Conservation (phyloP, 2,329 filamentous ascomycete genomes). For the Fusarium dimerum region DNA sequence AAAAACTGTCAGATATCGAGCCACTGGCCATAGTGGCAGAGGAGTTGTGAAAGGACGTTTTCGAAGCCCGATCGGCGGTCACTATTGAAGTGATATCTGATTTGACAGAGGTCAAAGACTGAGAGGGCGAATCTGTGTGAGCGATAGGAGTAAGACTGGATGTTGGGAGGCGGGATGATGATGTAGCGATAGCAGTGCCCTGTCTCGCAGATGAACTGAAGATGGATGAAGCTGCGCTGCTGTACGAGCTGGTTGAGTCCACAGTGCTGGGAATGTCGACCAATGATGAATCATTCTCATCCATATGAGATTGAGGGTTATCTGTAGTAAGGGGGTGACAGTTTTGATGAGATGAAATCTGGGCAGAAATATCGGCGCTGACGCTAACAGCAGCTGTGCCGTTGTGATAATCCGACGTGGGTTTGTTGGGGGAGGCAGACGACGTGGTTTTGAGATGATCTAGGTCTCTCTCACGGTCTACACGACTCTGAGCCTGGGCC, state of each 20-base stretch:
- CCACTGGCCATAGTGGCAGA: constrained; percentile 33
- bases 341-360: constrained; percentile 17
- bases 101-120: constrained; percentile 52
- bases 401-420: constrained; percentile 25
- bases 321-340: constrained; percentile 26
- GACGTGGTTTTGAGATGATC: constrained; percentile 31
- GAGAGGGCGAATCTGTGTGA: constrained; percentile 53
- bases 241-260: constrained; percentile 71
- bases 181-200: constrained; percentile 37
- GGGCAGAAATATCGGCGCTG: constrained; percentile 25
- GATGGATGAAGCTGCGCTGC: constrained; percentile 70
- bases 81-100: constrained; percentile 56
- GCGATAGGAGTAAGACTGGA: constrained; percentile 53
- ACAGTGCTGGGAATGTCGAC: constrained; percentile 71
- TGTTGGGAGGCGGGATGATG: constrained; percentile 45
- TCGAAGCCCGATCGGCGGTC: constrained; percentile 41
- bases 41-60: constrained; percentile 28
- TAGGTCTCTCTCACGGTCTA: constrained; percentile 35
- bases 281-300: constrained; percentile 60
- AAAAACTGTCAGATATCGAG: constrained; percentile 37
- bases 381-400: constrained; percentile 25
- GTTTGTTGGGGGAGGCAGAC: constrained; percentile 14
- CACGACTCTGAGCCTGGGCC: constrained; percentile 39
- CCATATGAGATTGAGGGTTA: constrained; percentile 35
- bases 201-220: constrained; percentile 57